Percentiles rank a stretch among this genome's conserved stretches.
Evolutionary conservation across 495 filamentous ascomycete species (phyloP).

Genomic region (Clavariopsis aquatica): DNA sequence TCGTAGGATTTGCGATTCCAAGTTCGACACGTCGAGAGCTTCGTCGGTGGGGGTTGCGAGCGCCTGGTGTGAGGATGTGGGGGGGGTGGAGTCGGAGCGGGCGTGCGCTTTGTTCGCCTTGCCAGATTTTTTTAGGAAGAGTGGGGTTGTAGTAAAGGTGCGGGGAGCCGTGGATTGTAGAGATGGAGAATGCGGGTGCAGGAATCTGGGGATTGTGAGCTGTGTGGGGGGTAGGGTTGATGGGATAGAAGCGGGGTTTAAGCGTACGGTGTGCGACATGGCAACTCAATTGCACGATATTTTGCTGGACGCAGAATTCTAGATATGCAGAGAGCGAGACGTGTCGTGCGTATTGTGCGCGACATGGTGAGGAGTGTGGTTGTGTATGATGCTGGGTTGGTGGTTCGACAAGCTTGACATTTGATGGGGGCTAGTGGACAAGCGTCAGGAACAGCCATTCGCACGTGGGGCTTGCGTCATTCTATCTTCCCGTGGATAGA

Average conservation of each 20-base stretch:
- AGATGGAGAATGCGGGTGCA: neutral
- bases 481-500: no score
- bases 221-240: neutral
- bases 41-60: slow-evolving; percentile 47
- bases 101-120: slow-evolving; percentile 41
- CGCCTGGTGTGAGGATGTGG: slow-evolving; percentile 6
- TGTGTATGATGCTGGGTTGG: neutral
- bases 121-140: slow-evolving; percentile 44
- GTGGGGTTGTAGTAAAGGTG: slow-evolving; percentile 34
- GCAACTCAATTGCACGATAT: slow-evolving; percentile 10
- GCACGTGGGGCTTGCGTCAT: slow-evolving; percentile 8
- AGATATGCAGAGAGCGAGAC: neutral
- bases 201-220: slow-evolving; percentile 9
- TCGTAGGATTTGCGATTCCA: slow-evolving; percentile 61
- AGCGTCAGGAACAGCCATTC: neutral
- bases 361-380: slow-evolving; percentile 11
- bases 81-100: slow-evolving; percentile 32
- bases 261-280: slow-evolving; percentile 16
- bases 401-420: slow-evolving; percentile 8
- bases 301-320: neutral
- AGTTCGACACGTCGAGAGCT: slow-evolving; percentile 66
- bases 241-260: neutral
- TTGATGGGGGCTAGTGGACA: neutral
- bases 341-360: slow-evolving; percentile 4
- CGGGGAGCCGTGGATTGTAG: slow-evolving; percentile 1